Evolutionary conservation across 257 asterid species (phyloP), one percentile per base, ranked within the genome.

Genomic region (Fraxinus cuspidata): DNA sequence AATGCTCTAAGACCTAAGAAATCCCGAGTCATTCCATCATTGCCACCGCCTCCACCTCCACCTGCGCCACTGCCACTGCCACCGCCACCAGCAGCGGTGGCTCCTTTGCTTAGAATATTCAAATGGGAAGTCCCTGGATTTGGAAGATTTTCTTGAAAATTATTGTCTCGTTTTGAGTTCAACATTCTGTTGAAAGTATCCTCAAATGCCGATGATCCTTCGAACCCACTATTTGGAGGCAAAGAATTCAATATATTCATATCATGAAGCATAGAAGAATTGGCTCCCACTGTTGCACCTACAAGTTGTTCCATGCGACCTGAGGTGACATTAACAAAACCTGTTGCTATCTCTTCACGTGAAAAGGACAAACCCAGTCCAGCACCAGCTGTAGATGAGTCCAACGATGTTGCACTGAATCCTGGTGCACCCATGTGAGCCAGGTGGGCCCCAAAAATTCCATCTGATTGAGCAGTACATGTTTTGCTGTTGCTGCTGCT

Each of bases 21-120:
- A 47, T 90, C 95, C 80, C 95, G 80, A 0, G 95, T 90, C 81
- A 85, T 9, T 9, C 92, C 94, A 8, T 81, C 90, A 0, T 81
- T 82, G 2, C 77, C 77, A 2, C 85, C 69, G 0, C 81, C 74
- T 40, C 79, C 77, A 4, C 76, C 19, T 11, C 85, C 79, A 0
- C 32, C 49, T 19, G 64, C 37, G 7, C 74, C 69, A 1, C 81
- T 70, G 7, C 66, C 79, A 7, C 60, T 31, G 7, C 74, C 69
- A 1, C 81, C 64, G 7, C 66, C 79, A 7, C 60, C 66, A 53
- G 56, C n/a, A 3, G 19, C n/a, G 6, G 56, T 16, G 19, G 56
- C n/a, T 47, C 15, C 56, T 47, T 47, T 47, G 19, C 56, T 47
- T 47, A 47, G 2, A 40, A 40, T 40, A 15, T 47, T 56, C 51